A percentile compares a stretch with the other conserved stretches of the same genome.
These are phyloP conservation scores for Urtica urens DNA, from an alignment of 306 rosid species.

Conservation along the genomic window DNA sequence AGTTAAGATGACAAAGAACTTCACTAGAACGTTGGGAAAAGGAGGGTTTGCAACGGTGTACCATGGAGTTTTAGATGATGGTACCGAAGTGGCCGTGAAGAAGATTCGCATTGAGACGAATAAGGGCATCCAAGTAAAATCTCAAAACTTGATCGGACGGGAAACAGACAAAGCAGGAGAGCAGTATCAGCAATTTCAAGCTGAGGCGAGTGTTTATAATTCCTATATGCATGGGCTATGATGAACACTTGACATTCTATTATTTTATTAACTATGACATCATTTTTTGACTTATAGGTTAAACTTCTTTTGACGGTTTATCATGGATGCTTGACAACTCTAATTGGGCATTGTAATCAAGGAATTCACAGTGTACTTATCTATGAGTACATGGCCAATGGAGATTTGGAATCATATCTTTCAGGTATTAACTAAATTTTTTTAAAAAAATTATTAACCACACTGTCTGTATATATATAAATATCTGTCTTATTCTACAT, in stretches of 20 bases:
- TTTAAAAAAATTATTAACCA: too few relatives aligned
- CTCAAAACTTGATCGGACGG: constrained; percentile 19
- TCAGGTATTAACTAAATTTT: neutral
- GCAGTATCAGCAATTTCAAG: constrained; percentile 25
- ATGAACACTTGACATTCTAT: too few relatives aligned
- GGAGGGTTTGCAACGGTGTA: constrained; percentile 53
- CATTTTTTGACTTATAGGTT: constrained; percentile 10
- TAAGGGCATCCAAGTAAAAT: constrained; percentile 18
- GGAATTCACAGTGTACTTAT: constrained; percentile 12
- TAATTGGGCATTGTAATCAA: constrained; percentile 26
- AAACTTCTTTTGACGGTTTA: constrained; percentile 24
- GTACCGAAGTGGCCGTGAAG: constrained; percentile 47
- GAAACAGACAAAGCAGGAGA: neutral
- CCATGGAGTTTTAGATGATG: constrained; percentile 23
- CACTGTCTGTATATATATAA: too few relatives aligned
- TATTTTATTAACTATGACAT: too few relatives aligned
- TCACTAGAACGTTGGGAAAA: constrained; percentile 30
- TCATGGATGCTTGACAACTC: constrained; percentile 23
- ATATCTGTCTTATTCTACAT: neutral
- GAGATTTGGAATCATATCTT: constrained; percentile 11
- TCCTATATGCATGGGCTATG: neutral
- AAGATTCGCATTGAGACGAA: constrained; percentile 24
- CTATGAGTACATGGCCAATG: constrained; percentile 27
- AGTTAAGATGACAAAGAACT: constrained; percentile 25
- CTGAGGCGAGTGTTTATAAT: constrained; percentile 27